Base-by-base conservation (phyloP, 2,329 filamentous ascomycete genomes). In the Alternaria ventricosa region DNA sequence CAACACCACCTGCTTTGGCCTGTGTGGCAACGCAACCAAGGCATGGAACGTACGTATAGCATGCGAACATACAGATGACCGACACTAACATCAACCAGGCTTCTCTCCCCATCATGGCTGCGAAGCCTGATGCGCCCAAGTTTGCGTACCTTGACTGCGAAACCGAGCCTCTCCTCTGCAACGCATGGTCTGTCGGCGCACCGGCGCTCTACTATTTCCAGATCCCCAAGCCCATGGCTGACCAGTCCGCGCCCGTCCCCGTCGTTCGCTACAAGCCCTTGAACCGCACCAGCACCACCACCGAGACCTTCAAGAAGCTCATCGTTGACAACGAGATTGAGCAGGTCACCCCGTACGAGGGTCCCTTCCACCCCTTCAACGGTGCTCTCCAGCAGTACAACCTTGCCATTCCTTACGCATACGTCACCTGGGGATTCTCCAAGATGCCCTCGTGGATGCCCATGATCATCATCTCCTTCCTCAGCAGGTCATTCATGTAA, bases 1-100 rank as follows among this genome's bases (percentile, higher is more conserved):
- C 71, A 94, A 94, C 84, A 90, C 89, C 83, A 93, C 92, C 30
- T 95, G 92, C 83, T 90, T 86, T 76, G 92, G 91, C 71, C 85
- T 87, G 74, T 95, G 92, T 80, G 84, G 76, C 45, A 84, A 82
- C 64, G 81, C 90, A 57, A 90, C 93, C 74, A 82, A 83, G 61
- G 90, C 90, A 23, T 86, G 82, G 82, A 85, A 85, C 71, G 82
- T 84, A 76, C 65, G 80, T 72, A 51, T 3, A 28, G 44, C 33
- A n/a, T 11, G 22, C 13, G 28, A n/a, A n/a, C 10, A 41, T n/a
- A 3, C 66, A 25, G 18, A 44, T 2, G 41, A 27, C 36, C 33
- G 22, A 30, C n/a, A 43, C 58, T 68, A 23, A 68, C 55, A 46
- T 36, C 3, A 8, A 9, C 36, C 57, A 91, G 83, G 86, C 89